Evolutionary conservation across 2,329 filamentous ascomycete genomes (phyloP).

Genomic region (Ascochyta viciae-villosae): DNA sequence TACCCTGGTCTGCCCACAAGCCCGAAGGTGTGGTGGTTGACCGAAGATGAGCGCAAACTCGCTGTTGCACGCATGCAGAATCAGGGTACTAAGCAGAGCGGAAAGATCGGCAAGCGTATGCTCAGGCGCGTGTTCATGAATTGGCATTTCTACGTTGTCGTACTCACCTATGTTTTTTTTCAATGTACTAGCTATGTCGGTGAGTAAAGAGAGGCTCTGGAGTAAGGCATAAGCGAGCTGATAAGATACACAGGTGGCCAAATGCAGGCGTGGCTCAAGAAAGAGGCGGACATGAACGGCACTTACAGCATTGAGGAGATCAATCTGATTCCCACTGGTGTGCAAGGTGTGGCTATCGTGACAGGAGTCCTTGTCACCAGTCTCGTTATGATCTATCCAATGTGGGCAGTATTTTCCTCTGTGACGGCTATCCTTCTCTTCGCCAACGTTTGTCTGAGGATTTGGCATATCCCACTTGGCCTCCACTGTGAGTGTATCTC

Average conservation of each 20-base stretch:
- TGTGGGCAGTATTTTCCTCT: conserved; percentile 55
- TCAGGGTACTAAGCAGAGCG: conserved; percentile 41
- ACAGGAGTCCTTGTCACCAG: conserved; percentile 57
- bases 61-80: conserved; percentile 32
- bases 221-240: not conserved
- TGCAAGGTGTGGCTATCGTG: conserved; percentile 55
- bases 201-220: not conserved
- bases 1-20: conserved; percentile 59
- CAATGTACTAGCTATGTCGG: conserved; percentile 49
- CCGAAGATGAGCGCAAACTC: conserved; percentile 32
- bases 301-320: conserved; percentile 55
- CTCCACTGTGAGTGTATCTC: conserved; percentile 36
- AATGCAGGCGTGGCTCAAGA: conserved; percentile 61
- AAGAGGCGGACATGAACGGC: conserved; percentile 40
- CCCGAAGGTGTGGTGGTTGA: conserved; percentile 58
- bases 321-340: conserved; percentile 58
- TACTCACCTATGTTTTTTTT: conserved; percentile 52
- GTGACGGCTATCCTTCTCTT: conserved; percentile 49
- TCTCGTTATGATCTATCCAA: conserved; percentile 56
- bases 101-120: conserved; percentile 51
- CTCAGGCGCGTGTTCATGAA: conserved; percentile 53
- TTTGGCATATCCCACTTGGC: conserved; percentile 56
- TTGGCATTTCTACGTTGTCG: conserved; percentile 59
- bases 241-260: conserved; percentile 36
- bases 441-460: conserved; percentile 53